phyloP scores from a whole-genome alignment of 345 rosid genomes.

The Viola odorata region DNA sequence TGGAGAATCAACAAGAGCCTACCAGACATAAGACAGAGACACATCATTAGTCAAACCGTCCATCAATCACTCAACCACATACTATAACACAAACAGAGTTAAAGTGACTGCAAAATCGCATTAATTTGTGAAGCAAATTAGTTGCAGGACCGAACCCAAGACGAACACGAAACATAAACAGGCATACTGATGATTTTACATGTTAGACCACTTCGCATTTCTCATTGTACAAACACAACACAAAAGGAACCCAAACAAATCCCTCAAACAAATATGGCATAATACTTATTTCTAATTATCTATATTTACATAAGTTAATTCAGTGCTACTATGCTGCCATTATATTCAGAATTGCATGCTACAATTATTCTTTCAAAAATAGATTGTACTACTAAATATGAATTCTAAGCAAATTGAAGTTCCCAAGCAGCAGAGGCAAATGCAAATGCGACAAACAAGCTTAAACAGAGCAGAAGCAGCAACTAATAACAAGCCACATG shows the following conservation, averaged over 20 bases:
- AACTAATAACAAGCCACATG: neutral
- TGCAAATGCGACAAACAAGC: neutral
- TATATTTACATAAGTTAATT: no score
- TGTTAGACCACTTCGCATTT: no score
- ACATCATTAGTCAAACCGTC: neutral
- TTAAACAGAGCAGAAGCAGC: neutral
- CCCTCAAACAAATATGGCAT: no score
- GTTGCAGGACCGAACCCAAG: neutral
- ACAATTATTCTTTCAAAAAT: neutral
- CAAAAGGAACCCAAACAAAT: no score
- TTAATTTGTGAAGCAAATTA: neutral
- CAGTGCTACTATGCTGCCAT: no score
- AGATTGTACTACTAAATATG: no score
- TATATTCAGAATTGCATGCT: neutral
- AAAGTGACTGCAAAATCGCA: neutral
- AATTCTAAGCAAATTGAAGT: neutral
- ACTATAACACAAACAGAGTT: no score
- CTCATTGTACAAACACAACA: no score
- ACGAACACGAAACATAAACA: no score
- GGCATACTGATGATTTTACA: no score
- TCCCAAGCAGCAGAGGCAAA: neutral
- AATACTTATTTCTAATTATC: no score
- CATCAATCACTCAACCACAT: no score
- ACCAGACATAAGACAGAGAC: neutral
- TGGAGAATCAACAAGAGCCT: constrained; percentile 96